Evolutionary conservation across 495 filamentous ascomycete genomes (phyloP).

Genomic region (Immersiella caudata): DNA sequence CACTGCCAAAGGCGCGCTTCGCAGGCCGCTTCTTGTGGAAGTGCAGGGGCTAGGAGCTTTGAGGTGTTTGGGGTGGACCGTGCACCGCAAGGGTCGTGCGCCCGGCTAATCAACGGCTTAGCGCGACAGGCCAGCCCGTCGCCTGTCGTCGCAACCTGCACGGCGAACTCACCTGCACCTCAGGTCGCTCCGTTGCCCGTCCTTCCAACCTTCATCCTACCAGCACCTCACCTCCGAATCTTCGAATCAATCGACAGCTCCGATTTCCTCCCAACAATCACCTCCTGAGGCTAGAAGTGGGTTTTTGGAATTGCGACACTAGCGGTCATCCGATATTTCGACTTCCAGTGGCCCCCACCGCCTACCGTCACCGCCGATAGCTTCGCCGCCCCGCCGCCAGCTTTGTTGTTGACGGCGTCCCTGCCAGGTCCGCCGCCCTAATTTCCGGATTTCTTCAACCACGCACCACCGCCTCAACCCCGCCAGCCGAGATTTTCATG

Average conservation of each 20-base stretch:
- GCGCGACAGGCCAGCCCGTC: slow-evolving; percentile 28
- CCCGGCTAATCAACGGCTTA: slow-evolving; percentile 37
- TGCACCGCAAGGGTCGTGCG: slow-evolving; percentile 25
- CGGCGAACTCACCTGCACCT: slow-evolving; percentile 23
- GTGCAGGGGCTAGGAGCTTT: slow-evolving; percentile 7
- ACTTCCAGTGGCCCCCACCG: neutral
- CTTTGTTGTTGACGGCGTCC: neutral
- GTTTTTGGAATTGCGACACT: neutral
- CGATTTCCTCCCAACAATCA: slow-evolving; percentile 1
- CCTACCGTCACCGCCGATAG: neutral
- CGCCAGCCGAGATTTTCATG: neutral
- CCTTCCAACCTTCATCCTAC: slow-evolving; percentile 12
- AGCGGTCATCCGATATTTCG: neutral
- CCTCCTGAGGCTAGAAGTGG: neutral
- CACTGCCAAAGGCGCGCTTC: slow-evolving; percentile 26
- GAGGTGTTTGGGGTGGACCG: slow-evolving; percentile 30
- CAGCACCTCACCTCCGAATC: slow-evolving; percentile 1
- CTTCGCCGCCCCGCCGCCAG: slow-evolving; percentile 13
- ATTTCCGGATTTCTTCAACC: neutral
- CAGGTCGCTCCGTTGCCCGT: slow-evolving; percentile 6
- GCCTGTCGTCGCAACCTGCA: slow-evolving; percentile 20
- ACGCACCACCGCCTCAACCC: neutral
- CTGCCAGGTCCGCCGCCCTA: neutral
- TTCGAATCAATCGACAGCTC: slow-evolving; percentile 10
- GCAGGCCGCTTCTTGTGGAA: slow-evolving; percentile 9